Evolutionary conservation across 108 stramenopile genomes (phyloP).

Genomic region (Skeletonema menzelii): DNA sequence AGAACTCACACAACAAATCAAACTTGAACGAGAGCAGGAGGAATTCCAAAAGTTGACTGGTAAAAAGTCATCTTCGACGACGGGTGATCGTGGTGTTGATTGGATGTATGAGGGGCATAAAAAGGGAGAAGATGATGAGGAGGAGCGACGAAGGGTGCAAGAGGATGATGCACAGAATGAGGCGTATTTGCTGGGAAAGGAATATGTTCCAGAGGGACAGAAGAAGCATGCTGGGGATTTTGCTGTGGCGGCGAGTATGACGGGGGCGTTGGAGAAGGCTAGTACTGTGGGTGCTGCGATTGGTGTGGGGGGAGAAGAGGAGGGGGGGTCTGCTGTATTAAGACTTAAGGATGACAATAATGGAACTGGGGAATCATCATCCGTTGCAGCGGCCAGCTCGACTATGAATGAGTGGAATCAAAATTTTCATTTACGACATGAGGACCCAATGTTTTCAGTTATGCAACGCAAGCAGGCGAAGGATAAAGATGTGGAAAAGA

Average conservation of each 20-base stretch:
- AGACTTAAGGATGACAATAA: conserved; percentile 7
- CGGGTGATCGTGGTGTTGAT: conserved; percentile 83
- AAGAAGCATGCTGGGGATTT: conserved; percentile 57
- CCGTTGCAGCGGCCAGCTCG: neutral
- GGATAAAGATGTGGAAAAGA: conserved; percentile 55
- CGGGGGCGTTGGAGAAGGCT: conserved; percentile 59
- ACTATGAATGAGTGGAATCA: conserved; percentile 57
- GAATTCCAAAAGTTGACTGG: conserved; percentile 83
- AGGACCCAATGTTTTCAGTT: conserved; percentile 89
- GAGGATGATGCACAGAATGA: conserved; percentile 82
- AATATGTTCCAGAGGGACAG: conserved; percentile 61
- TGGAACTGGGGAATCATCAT: neutral
- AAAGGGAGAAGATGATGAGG: conserved; percentile 18
- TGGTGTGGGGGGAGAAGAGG: conserved; percentile 9
- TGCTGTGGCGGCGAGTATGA: conserved; percentile 54
- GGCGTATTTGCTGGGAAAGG: conserved; percentile 92
- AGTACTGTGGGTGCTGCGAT: conserved; percentile 42
- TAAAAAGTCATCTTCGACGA: conserved; percentile 45
- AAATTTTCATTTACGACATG: conserved; percentile 71
- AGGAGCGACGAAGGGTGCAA: conserved; percentile 11
- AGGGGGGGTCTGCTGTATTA: conserved; percentile 13
- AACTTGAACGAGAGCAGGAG: conserved; percentile 90
- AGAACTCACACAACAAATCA: conserved; percentile 89
- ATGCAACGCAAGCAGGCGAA: conserved; percentile 52
- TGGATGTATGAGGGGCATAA: conserved; percentile 91